Conservation (phyloP, 1,284 basidiomycete species). For the Somion occarium region DNA sequence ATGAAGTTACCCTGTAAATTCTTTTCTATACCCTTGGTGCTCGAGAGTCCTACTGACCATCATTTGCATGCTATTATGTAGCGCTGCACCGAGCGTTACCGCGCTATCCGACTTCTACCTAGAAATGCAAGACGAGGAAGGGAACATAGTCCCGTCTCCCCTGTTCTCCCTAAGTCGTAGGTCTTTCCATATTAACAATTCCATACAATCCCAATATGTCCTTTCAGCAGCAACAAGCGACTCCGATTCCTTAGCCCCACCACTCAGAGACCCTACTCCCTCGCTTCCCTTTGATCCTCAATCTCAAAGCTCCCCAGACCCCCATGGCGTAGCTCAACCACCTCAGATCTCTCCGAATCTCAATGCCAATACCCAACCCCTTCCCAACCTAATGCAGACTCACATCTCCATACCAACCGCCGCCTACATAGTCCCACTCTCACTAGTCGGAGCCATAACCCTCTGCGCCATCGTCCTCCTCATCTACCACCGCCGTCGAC, state of each 20-base stretch:
- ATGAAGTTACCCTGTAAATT: not conserved
- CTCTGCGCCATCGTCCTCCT: not conserved
- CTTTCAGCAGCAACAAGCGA: not conserved
- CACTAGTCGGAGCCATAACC: not conserved
- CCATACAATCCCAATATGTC: not conserved
- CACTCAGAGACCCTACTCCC: not conserved
- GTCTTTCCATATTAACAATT: not conserved
- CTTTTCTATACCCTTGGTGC: not conserved
- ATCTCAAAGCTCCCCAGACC: not conserved
- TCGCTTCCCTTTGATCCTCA: no score
- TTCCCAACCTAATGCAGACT: not conserved
- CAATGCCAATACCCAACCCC: not conserved
- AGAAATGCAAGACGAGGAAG: constrained; percentile 1
- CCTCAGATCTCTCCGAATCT: not conserved
- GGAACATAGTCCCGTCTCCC: constrained; percentile 1
- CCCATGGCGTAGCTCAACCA: not conserved
- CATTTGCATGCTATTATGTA: not conserved
- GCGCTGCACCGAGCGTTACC: not conserved
- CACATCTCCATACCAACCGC: not conserved
- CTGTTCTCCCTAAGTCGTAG: constrained; percentile 2
- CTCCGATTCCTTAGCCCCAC: not conserved
- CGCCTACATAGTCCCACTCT: constrained; percentile 6
- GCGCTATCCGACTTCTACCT: constrained; percentile 2
- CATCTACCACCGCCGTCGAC: constrained; percentile 1
- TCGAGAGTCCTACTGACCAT: not conserved